Evolutionary conservation across 2,329 filamentous ascomycete genomes (phyloP).

Genomic region (Cucurbitaria berberidis): DNA sequence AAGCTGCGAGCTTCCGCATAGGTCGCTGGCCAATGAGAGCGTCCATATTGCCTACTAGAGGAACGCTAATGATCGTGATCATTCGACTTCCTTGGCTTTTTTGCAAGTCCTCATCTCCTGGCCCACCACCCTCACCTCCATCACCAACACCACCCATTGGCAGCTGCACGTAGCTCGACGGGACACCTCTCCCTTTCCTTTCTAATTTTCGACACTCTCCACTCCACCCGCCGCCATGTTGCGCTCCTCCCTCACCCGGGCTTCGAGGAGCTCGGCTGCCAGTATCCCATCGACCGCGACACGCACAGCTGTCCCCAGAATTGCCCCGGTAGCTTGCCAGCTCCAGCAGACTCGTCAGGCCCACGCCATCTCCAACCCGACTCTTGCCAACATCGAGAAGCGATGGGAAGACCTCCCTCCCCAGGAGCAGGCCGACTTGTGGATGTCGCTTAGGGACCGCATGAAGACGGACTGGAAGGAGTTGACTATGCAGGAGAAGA

Average conservation of each 20-base stretch:
- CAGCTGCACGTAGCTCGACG: slow-evolving; percentile 44
- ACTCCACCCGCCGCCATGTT: slow-evolving; percentile 49
- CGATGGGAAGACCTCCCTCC: slow-evolving; percentile 98
- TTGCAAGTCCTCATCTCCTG: slow-evolving; percentile 23
- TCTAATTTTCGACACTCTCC: slow-evolving; percentile 46
- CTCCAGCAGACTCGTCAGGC: slow-evolving; percentile 67
- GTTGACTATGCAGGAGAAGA: slow-evolving; percentile 96
- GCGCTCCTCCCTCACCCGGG: slow-evolving; percentile 49
- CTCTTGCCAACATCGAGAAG: slow-evolving; percentile 98
- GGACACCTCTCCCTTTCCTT: slow-evolving; percentile 41
- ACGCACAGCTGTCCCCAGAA: slow-evolving; percentile 41
- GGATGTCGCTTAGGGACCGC: slow-evolving; percentile 97
- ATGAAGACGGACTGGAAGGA: slow-evolving; percentile 99
- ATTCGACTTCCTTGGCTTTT: slow-evolving; percentile 15
- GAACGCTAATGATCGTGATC: slow-evolving; percentile 6
- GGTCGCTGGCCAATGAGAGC: slow-evolving; percentile 1
- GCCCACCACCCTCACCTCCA: slow-evolving; percentile 34
- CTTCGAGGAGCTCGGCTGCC: slow-evolving; percentile 45
- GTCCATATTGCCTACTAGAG: slow-evolving; percentile 6
- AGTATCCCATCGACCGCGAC: slow-evolving; percentile 43
- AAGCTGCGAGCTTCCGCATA: background rate
- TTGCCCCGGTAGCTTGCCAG: slow-evolving; percentile 48
- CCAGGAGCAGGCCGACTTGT: slow-evolving; percentile 98
- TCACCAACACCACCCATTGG: slow-evolving; percentile 48
- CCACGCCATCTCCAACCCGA: slow-evolving; percentile 97